Base-by-base conservation (phyloP, 2,329 filamentous ascomycete species). In the Aotearoamyces nothofagi region DNA sequence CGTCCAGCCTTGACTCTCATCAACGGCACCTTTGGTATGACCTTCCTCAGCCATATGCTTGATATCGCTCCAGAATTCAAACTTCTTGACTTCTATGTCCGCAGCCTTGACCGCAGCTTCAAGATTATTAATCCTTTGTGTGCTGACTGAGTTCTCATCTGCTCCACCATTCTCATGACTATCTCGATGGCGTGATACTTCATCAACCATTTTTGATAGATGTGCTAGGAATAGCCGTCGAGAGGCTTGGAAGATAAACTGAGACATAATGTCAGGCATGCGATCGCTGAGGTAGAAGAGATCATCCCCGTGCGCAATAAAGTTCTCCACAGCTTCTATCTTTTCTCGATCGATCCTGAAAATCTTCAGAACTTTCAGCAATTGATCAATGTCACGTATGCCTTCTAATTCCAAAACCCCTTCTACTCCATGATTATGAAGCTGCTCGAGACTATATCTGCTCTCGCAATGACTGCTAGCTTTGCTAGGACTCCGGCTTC, bases 261-360 rank as follows among this genome's bases (percentile, higher is more conserved):
- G 62, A 1, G 71, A 63, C 83, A 93, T 86, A 40, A 93, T 79
- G 24, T 83, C 72, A 31, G 81, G 77, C 64, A 93, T 87, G 49
- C 75, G 63, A 31, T 78, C 65, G 35, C 78, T 65, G 12, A 98
- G 58, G 36, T 83, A 78, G 30, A 65, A 63, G 15, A 96, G 57
- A 14, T 79, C 72, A 5, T 69, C 70, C 12, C 71, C 80, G 30
- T 90, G 64, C 23, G 73, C 60, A n/a, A 94, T 60, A 47, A 93
- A 98, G 37, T 69, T 79, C 43, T 78, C 73, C 13, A 94, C 66
- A 0, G 78, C 76, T 36, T 87, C 77, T 33, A 92, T 72, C 57
- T 90, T 96, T 56, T 96, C 87, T 17, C 90, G 70, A 48, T 98
- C 90, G 40, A 98, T 82, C 5, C 74, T 67, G 5, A 78, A 71